A percentile compares a stretch with the other conserved stretches of the same genome.
These are phyloP conservation scores for Trichoderma sp. DNA, from an alignment of 2,329 filamentous ascomycete species.

Conservation along the genomic window DNA sequence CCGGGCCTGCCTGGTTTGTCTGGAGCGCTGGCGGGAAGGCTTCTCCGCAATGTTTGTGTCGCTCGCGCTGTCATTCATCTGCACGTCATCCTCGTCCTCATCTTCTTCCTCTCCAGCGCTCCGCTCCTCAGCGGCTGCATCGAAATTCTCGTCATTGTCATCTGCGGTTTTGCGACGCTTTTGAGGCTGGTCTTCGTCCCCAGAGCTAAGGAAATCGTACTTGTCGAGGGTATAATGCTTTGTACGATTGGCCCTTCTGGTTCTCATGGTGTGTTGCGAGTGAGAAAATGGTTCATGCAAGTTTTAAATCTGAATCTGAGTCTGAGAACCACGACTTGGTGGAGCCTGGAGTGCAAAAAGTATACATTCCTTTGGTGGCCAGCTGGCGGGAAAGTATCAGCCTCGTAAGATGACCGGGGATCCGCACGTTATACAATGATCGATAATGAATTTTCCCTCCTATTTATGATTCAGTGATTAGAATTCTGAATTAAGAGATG, in stretches of 20 bases:
- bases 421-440: neutral
- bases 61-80: slow-evolving; percentile 31
- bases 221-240: slow-evolving; percentile 35
- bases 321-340: slow-evolving; percentile 8
- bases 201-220: slow-evolving; percentile 35
- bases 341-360: neutral
- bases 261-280: slow-evolving; percentile 31
- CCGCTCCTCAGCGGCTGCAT: slow-evolving; percentile 25
- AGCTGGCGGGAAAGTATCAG: neutral
- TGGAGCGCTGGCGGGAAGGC: slow-evolving; percentile 28
- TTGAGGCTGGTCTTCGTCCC: slow-evolving; percentile 28
- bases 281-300: neutral
- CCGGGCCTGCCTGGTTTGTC: slow-evolving; percentile 26
- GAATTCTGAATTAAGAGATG: neutral
- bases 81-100: slow-evolving; percentile 33
- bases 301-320: slow-evolving; percentile 1
- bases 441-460: neutral
- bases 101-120: slow-evolving; percentile 27
- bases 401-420: neutral
- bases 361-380: neutral
- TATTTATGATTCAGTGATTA: neutral
- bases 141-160: slow-evolving; percentile 33
- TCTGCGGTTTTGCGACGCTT: slow-evolving; percentile 27
- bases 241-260: slow-evolving; percentile 37
- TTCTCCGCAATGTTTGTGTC: slow-evolving; percentile 29